Conservation (phyloP, 768 basidiomycete species). For the Lactarius psammicola region DNA sequence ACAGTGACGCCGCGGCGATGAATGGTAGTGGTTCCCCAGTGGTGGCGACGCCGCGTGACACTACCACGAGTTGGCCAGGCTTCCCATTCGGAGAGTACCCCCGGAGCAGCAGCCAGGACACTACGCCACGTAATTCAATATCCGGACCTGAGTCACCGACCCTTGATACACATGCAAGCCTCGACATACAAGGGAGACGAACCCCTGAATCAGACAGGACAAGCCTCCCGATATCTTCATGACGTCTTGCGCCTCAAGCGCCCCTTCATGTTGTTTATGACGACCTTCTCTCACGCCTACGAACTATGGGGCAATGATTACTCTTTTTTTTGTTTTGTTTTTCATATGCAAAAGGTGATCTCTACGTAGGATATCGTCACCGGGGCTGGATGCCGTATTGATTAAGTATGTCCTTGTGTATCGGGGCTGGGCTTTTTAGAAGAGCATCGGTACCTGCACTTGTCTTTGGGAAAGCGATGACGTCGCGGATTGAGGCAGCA, state of each 20-base stretch:
- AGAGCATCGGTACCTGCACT: constrained; percentile 79
- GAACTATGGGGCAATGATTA: constrained; percentile 12
- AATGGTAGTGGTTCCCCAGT: constrained; percentile 11
- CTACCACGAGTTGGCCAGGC: constrained; percentile 40
- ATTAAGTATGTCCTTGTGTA: constrained; percentile 49
- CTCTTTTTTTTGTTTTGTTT: neutral
- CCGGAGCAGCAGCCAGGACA: constrained; percentile 40
- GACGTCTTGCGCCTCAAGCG: constrained; percentile 14
- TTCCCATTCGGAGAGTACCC: constrained; percentile 44
- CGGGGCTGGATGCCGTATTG: constrained; percentile 60
- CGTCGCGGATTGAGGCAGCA: constrained; percentile 85
- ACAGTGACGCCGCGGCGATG: neutral
- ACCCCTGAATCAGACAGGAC: constrained; percentile 37
- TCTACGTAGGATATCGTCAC: constrained; percentile 19
- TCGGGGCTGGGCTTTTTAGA: constrained; percentile 80
- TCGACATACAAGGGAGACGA: constrained; percentile 32
- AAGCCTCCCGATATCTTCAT: constrained; percentile 31
- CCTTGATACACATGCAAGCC: constrained; percentile 26
- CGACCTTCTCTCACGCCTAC: constrained; percentile 2
- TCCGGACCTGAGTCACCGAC: constrained; percentile 33
- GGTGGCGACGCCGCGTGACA: constrained; percentile 29
- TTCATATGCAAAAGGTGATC: constrained; percentile 8
- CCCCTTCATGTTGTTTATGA: neutral
- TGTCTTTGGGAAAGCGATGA: constrained; percentile 96
- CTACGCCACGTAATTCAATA: constrained; percentile 48